phyloP scores from a whole-genome alignment of 2,329 filamentous ascomycete species.

The Aureobasidium sp. region DNA sequence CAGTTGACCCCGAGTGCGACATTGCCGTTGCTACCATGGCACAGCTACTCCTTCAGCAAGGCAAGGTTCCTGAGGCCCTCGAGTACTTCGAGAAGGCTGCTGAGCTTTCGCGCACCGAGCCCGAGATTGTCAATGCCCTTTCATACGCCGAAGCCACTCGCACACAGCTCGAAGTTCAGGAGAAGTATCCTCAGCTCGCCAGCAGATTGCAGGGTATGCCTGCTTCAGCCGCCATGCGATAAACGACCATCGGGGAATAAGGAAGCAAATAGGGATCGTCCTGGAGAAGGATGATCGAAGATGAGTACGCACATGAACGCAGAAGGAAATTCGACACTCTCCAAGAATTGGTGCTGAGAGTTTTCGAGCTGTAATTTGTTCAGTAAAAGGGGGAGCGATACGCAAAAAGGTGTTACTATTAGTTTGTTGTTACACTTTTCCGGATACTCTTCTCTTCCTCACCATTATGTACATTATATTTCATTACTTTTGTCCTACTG shows the following conservation, averaged over 20 bases:
- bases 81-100: conserved; percentile 96
- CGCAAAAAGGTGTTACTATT: conserved; percentile 1
- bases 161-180: conserved; percentile 74
- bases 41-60: conserved; percentile 92
- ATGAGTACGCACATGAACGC: not conserved
- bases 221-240: conserved; percentile 21
- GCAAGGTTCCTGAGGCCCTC: conserved; percentile 90
- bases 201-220: conserved; percentile 42
- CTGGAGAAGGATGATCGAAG: not conserved
- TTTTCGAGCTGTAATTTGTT: not conserved
- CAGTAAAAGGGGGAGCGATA: not conserved
- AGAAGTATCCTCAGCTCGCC: conserved; percentile 48
- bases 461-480: conserved; percentile 10
- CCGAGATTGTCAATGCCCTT: conserved; percentile 91
- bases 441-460: not conserved
- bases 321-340: not conserved
- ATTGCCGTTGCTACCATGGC: conserved; percentile 99
- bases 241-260: not conserved
- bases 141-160: conserved; percentile 95
- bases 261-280: not conserved
- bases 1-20: conserved; percentile 96
- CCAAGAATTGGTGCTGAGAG: not conserved
- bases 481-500: not conserved
- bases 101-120: conserved; percentile 87
- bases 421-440: not conserved